Percentiles rank a stretch among this genome's conserved stretches.
Conservation (phyloP, 2,329 filamentous ascomycete genomes). For the Aspergillus fructus region DNA sequence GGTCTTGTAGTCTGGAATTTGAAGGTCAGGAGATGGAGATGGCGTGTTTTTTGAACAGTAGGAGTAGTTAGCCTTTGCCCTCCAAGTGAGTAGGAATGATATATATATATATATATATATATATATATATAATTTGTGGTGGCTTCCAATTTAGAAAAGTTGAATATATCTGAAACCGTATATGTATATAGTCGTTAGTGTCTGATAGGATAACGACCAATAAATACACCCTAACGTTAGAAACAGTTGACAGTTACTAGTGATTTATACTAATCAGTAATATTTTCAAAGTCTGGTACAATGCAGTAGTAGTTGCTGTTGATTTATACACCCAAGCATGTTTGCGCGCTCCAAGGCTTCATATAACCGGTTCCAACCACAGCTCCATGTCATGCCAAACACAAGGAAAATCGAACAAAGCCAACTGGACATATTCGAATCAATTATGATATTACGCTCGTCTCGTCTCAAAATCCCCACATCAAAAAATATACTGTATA, state of each 20-base stretch:
- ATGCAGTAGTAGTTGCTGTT: neutral
- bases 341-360: neutral
- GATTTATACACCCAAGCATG: slow-evolving; percentile 2
- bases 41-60: too few relatives aligned
- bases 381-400: slow-evolving; percentile 5
- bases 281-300: neutral
- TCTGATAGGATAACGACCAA: neutral
- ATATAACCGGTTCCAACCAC: slow-evolving; percentile 1
- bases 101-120: neutral
- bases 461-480: slow-evolving; percentile 20
- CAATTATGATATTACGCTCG: slow-evolving; percentile 37
- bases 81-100: neutral
- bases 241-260: neutral
- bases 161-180: neutral
- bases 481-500: slow-evolving; percentile 33
- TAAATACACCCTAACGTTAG: neutral
- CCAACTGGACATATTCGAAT: slow-evolving; percentile 15
- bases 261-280: too few relatives aligned
- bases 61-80: too few relatives aligned
- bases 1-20: too few relatives aligned
- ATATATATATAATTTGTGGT: neutral
- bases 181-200: neutral
- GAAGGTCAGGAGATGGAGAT: too few relatives aligned
- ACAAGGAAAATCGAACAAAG: slow-evolving; percentile 6
- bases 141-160: neutral